Evolutionary conservation across 257 asterid genomes (phyloP), one percentile per base, ranked within the genome.

Genomic region (Nicotiana undulata): DNA sequence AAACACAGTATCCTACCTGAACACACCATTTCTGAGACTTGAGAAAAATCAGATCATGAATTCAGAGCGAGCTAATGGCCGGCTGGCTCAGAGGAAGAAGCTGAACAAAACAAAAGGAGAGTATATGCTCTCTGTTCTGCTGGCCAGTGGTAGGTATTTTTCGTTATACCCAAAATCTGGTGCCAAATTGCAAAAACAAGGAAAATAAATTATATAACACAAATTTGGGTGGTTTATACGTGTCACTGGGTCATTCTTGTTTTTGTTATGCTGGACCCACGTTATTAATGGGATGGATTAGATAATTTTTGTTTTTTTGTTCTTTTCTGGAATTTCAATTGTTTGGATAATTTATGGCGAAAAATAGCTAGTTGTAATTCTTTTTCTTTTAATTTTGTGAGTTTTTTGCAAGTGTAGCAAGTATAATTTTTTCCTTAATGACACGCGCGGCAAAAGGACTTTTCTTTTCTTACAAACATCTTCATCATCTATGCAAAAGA

Each of bases 1-100:
- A 93, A 84, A 22, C 93, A 82, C 52, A 93, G 65, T 53, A 95
- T 85, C 65, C 97, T 90, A 28, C 90, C 93, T 5, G 95, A 84
- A 75, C 88, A 90, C 52, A 92, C 89, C 98, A 94, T 94, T 72
- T 80, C 83, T 60, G 5, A 29, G 3, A 13, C 15, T 5, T 1
- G 12, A 13, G 17, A 58, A 6, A 26, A 67, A 46, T 46, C 40
- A 72, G 24, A 72, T 49, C 10, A 46, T 32, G 51, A 72, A 31
- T 46, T 72, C 40, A 68, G 76, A 68, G 55, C 11, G 76, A 68
- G 55, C 31, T 37, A 68, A 24, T 44, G 18, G 53, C n/a, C 74
- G 74, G 51, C 28, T 58, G 1, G 28, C 60, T 53, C 3, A 56
- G 11, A 16, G 24, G 61, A 68, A 49, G 82, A 31, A 7, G 59